Evolutionary conservation across 495 filamentous ascomycete species (phyloP), one percentile per base, ranked within the genome.

Genomic region (Thermothielavioides terrestris): DNA sequence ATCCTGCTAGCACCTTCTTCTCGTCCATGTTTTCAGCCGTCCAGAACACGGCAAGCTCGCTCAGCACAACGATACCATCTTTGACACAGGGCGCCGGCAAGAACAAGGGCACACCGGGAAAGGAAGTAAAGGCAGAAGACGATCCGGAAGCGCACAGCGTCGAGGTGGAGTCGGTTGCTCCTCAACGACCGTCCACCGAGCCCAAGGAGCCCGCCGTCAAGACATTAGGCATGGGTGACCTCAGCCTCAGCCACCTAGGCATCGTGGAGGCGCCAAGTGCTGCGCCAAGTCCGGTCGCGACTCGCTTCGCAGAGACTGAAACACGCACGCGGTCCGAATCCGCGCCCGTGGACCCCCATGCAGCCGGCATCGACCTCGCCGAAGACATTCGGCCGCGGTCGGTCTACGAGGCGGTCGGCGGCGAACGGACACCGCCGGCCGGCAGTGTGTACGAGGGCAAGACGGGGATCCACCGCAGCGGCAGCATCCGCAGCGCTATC

Each of bases 1-100:
- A 61, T 18, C 50, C 62, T 4, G 57, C 62, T 14, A 56, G 71
- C 37, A 88, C 89, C 0, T 98, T 98, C 66, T 98, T 98, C 65
- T 91, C 88, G 6, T 86, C 83, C 14, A 84, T 97, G 61, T 87
- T 98, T 57, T 89, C 88, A 26, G 91, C 83, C 25, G 90, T 91
- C 14, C 92, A 97, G 61, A 97, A 86, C 68, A 91, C 94, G 32
- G 91, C 92, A n/a, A 89, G 79, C 55, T 82, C 81, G 2, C 59
- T 99, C 4, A 89, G 78, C 55, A 95, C 79, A 59, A 89, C 77
- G 40, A 86, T 97, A 23, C 64, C 79, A 10, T 89, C 88, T 30
- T 55, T 74, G 11, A 60, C 60, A 31, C 60, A 63, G 25, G 52
- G 60, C 34, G 57, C 66, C 45, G 69, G 67, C 57, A 75, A 73